A percentile compares a stretch with the other conserved stretches of the same genome.
Evolutionary conservation across 805 yeast genomes (phyloP).

Genomic region (Helenozyma baotianmanensis): DNA sequence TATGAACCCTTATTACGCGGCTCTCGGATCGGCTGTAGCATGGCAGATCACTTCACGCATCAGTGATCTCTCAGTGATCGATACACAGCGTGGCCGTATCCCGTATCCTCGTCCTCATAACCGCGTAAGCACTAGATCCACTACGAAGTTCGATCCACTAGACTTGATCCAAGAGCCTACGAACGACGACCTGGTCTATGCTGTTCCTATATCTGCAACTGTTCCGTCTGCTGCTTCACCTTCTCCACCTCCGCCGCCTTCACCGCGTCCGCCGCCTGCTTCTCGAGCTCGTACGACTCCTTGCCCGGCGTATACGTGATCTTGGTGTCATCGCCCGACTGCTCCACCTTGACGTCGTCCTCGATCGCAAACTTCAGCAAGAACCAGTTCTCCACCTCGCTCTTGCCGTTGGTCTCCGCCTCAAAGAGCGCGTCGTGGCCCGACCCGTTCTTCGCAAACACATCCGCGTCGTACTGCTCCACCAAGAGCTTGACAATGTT

Average conservation of each 20-base stretch:
- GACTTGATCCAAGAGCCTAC: no score
- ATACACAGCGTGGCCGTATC: no score
- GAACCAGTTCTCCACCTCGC: conserved; percentile 73
- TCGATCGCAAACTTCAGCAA: conserved; percentile 68
- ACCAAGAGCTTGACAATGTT: conserved; percentile 65
- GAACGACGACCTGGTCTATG: no score
- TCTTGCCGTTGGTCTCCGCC: conserved; percentile 76
- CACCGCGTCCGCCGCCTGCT: conserved; percentile 24
- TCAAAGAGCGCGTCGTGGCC: conserved; percentile 85
- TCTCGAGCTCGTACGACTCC: conserved; percentile 41
- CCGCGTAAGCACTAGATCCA: no score
- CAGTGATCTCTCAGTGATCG: no score
- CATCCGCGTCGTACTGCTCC: conserved; percentile 75
- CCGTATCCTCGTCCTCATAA: no score
- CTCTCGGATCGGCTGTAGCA: no score
- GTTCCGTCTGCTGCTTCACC: conserved; percentile 25
- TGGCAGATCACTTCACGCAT: no score
- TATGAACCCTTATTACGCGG: no score
- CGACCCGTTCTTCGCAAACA: conserved; percentile 66
- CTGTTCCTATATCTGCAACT: no score
- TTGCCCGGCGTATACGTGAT: conserved; percentile 40
- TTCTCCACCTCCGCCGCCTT: conserved; percentile 40
- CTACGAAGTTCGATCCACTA: no score
- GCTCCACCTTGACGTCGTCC: conserved; percentile 44
- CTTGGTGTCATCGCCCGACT: conserved; percentile 37